Base-by-base conservation (phyloP, 192 early-diverging fungal genomes). In the Umbelopsis vinacea region DNA sequence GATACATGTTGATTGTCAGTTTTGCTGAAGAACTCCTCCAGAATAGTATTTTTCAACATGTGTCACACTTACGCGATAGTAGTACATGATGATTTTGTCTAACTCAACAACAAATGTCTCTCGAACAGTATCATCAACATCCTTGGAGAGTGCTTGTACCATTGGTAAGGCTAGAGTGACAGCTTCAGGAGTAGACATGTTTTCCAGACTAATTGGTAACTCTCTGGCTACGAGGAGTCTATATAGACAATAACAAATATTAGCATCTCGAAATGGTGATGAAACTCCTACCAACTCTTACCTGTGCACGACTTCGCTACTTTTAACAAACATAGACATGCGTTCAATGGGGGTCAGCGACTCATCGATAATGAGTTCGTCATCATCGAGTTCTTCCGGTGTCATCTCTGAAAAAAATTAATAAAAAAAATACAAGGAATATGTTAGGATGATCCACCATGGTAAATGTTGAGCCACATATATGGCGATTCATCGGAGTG, bases 41-140 rank as follows among this genome's bases (percentile, higher is more conserved):
- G n/a, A n/a, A 43, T 12, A 43, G 5, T 43, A 6, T 43, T 6
- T 43, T 6, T 43, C 6, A 11, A 43, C 11, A 53, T 48, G 17
- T 15, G 9, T 4, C 3, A 54, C 26, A 43, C 66, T 54, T 82
- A 84, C 81, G 40, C 71, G 67, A 48, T 84, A 80, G 63, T 76
- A 84, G 57, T 74, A 84, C 68, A 79, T 60, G 29, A 84, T 84
- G 35, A 82, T 80, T 66, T 84, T 82, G 66, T 84, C 83, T 15
- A 84, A 52, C 69, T 84, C 81, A 40, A 70, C 68, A 9, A 73
- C 81, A 48, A 84, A 78, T 22, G 80, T 74, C 50, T 84, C 83
- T 67, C 73, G 57, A 15, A 84, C 83, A 46, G 63, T 66, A 63
- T 82, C 83, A 52, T 84, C 81, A 46, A 74, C 26, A 72, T 84